Percentiles rank a stretch among this genome's conserved stretches.
Evolutionary conservation across 345 rosid species (phyloP).

Genomic region (Eucalyptus pauciflora): DNA sequence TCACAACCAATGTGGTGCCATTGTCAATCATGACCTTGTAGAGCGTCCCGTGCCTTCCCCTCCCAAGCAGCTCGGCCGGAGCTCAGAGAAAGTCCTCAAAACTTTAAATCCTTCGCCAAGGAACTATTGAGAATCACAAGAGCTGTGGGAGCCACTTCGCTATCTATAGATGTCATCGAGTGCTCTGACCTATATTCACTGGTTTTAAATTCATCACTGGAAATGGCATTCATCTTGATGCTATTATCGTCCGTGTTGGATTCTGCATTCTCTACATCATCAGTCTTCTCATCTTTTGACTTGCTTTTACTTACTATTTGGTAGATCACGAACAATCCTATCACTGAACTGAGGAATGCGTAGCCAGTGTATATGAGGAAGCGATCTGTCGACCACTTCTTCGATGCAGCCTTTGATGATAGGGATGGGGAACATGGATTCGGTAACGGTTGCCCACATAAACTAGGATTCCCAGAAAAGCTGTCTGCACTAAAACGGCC

Average conservation of each 20-base stretch:
- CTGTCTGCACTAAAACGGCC: neutral
- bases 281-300: neutral
- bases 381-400: neutral
- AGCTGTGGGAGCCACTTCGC: neutral
- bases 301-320: neutral
- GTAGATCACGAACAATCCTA: neutral
- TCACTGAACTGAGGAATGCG: neutral
- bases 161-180: slow-evolving; percentile 1
- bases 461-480: neutral
- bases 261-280: neutral
- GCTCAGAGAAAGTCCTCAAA: slow-evolving; percentile 2
- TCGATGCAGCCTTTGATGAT: neutral
- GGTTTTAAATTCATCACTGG: neutral
- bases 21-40: slow-evolving; percentile 1
- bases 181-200: neutral
- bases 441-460: neutral
- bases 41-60: slow-evolving; percentile 1
- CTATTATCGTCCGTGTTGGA: neutral
- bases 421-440: neutral
- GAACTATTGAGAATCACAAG: neutral
- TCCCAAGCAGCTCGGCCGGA: neutral
- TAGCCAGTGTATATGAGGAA: slow-evolving; percentile 1
- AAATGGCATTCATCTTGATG: neutral
- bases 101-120: neutral
- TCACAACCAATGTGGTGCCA: neutral